phyloP scores from a whole-genome alignment of 495 filamentous ascomycete genomes.

The Penicillium bovifimosum region DNA sequence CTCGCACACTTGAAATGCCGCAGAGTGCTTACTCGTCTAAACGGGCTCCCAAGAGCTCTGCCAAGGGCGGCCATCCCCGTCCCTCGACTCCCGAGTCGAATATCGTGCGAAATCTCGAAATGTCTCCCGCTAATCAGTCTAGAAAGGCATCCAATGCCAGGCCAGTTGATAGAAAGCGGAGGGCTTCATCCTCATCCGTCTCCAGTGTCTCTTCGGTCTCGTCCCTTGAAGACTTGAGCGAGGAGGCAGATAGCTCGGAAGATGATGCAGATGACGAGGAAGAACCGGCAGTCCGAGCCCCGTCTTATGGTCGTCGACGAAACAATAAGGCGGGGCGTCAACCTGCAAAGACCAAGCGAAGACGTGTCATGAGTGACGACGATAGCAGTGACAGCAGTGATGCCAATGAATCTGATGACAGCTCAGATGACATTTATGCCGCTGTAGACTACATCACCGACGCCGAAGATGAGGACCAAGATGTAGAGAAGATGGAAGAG shows the following conservation, averaged over 20 bases:
- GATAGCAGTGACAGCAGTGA: slow-evolving; percentile 55
- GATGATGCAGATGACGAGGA: slow-evolving; percentile 49
- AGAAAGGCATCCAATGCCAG: slow-evolving; percentile 26
- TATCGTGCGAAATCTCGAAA: slow-evolving; percentile 15
- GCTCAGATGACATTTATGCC: slow-evolving; percentile 64
- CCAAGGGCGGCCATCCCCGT: slow-evolving; percentile 21
- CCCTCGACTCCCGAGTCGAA: slow-evolving; percentile 22
- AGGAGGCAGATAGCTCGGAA: slow-evolving; percentile 38
- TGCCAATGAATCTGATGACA: slow-evolving; percentile 31
- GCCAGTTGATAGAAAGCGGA: slow-evolving; percentile 32
- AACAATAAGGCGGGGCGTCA: slow-evolving; percentile 44
- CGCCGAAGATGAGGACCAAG: slow-evolving; percentile 68
- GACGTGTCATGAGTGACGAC: slow-evolving; percentile 57
- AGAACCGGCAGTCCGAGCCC: slow-evolving; percentile 45
- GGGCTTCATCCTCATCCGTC: slow-evolving; percentile 37
- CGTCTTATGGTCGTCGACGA: slow-evolving; percentile 45
- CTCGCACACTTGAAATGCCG: slow-evolving; percentile 23
- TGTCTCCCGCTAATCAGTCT: slow-evolving; percentile 20
- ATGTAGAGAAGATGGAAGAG: slow-evolving; percentile 68
- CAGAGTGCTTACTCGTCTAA: slow-evolving; percentile 31
- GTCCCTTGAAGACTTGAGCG: slow-evolving; percentile 35
- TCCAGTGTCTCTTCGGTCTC: slow-evolving; percentile 43
- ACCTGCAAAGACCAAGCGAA: slow-evolving; percentile 38
- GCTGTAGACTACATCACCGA: slow-evolving; percentile 74
- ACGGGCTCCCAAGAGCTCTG: slow-evolving; percentile 24